Evolutionary conservation across 495 filamentous ascomycete genomes (phyloP).

Genomic region (Aspergillus steynii): DNA sequence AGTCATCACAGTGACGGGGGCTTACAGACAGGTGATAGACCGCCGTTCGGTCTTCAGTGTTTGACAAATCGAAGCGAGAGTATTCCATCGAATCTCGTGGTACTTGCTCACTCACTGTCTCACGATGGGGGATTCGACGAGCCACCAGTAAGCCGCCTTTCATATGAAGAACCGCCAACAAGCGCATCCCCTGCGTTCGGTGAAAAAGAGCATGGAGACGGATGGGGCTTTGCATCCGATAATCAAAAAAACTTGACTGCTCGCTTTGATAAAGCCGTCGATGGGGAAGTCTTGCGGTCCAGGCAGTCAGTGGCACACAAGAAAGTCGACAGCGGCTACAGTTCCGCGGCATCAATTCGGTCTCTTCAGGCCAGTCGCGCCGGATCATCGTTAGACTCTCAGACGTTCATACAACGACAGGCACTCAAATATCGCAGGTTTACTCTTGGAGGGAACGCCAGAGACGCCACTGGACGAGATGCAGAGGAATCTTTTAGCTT

Average conservation of each 20-base stretch:
- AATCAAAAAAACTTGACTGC: slow-evolving; percentile 12
- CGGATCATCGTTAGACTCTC: slow-evolving; percentile 31
- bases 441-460: slow-evolving; percentile 7
- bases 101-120: slow-evolving; percentile 23
- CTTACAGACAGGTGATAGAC: no score
- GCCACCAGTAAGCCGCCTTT: slow-evolving; percentile 37
- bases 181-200: slow-evolving; percentile 14
- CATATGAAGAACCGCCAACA: slow-evolving; percentile 39
- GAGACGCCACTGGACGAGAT: slow-evolving; percentile 14
- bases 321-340: slow-evolving; percentile 47
- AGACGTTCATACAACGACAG: slow-evolving; percentile 19
- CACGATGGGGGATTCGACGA: slow-evolving; percentile 28
- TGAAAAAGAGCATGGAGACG: slow-evolving; percentile 8
- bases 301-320: slow-evolving; percentile 28
- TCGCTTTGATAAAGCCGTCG: neutral
- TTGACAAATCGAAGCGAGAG: neutral
- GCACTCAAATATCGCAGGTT: slow-evolving; percentile 13
- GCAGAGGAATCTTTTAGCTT: neutral
- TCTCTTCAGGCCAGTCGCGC: slow-evolving; percentile 30
- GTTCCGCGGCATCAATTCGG: slow-evolving; percentile 37
- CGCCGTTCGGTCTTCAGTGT: no score
- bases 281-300: no score
- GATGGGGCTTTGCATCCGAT: slow-evolving; percentile 2
- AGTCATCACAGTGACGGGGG: no score
- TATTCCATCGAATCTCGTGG: slow-evolving; percentile 3